phyloP scores from a whole-genome alignment of 2,329 filamentous ascomycete genomes.

The Curvularia sp. region DNA sequence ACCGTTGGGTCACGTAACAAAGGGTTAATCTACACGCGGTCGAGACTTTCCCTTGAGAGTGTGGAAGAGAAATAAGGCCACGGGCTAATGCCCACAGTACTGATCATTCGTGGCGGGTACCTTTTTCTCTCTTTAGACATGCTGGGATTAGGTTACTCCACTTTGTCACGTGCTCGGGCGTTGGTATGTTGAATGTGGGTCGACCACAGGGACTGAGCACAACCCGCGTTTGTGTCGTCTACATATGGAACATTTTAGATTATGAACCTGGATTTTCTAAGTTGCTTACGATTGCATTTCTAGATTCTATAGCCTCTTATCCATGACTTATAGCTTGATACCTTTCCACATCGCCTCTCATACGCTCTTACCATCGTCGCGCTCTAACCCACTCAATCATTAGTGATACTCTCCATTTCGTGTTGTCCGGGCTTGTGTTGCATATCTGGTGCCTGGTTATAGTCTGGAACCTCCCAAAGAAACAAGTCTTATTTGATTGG shows the following conservation, averaged over 20 bases:
- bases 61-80: background rate
- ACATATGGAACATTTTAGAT: background rate
- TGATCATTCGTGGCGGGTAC: background rate
- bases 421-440: background rate
- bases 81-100: background rate
- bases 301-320: background rate
- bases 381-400: background rate
- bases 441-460: background rate
- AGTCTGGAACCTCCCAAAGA: background rate
- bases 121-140: background rate
- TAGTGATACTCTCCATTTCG: background rate
- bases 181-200: background rate
- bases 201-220: background rate
- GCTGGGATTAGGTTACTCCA: background rate
- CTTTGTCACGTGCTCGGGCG: background rate
- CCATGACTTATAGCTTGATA: background rate
- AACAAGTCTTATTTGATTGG: background rate
- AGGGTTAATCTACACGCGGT: background rate
- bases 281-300: background rate
- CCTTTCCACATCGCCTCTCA: background rate
- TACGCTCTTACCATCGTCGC: background rate
- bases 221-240: background rate
- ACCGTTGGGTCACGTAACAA: background rate
- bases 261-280: background rate
- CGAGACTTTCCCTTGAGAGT: background rate